These are phyloP conservation scores for Puccinia polysora DNA, from an alignment of 1,284 basidiomycete genomes.

Conservation along the genomic window DNA sequence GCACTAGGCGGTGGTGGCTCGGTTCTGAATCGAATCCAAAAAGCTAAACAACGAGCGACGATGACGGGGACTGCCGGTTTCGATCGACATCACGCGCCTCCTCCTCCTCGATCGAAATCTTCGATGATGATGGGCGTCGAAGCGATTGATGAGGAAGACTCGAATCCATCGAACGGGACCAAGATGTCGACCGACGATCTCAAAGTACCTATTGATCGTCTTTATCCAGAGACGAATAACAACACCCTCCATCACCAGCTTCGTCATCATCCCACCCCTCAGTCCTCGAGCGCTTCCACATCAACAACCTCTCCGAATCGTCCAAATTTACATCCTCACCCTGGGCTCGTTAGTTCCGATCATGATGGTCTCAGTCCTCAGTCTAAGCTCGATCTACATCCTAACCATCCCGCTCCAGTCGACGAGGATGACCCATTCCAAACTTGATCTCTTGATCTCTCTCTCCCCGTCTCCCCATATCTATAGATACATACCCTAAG, in stretches of 20 bases:
- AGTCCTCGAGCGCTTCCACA: too few species aligned
- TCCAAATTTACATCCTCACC: neutral
- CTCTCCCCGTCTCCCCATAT: neutral
- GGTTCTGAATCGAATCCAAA: too few species aligned
- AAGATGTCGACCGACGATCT: neutral
- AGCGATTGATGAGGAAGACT: slow-evolving; percentile 43
- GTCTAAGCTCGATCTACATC: neutral
- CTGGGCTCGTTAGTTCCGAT: neutral
- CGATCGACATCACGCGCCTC: too few species aligned
- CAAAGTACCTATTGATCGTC: neutral
- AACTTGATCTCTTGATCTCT: neutral
- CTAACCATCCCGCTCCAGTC: neutral
- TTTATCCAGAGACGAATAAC: neutral
- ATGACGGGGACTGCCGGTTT: too few species aligned
- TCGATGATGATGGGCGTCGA: slow-evolving; percentile 36
- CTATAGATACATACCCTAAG: too few species aligned
- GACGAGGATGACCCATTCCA: neutral
- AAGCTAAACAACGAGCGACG: neutral
- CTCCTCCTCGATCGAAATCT: neutral
- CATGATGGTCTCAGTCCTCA: neutral
- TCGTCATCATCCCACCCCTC: too few species aligned
- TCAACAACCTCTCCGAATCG: too few species aligned
- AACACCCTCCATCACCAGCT: too few species aligned
- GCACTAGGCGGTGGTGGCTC: too few species aligned
- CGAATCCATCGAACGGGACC: neutral